These are phyloP conservation scores for Mycena rebaudengoi DNA, from an alignment of 768 basidiomycete species.

Conservation along the genomic window DNA sequence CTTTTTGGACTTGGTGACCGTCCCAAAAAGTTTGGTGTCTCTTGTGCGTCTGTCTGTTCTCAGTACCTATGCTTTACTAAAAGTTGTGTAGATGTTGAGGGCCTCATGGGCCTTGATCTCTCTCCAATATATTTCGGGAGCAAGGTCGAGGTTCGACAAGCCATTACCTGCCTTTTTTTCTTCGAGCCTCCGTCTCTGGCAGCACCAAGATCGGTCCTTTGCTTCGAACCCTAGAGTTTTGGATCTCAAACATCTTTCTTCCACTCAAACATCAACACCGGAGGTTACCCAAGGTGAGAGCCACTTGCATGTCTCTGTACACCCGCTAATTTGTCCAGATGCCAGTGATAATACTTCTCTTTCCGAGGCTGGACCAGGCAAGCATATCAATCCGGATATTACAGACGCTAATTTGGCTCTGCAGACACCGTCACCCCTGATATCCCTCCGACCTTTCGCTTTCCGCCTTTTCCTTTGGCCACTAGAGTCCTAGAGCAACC, in stretches of 20 bases:
- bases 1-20: neutral
- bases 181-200: slow-evolving; percentile 6
- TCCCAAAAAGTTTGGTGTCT: slow-evolving; percentile 16
- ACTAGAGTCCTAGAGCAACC: neutral
- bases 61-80: neutral
- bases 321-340: neutral
- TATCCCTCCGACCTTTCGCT: slow-evolving; percentile 9
- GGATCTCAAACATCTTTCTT: neutral
- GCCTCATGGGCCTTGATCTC: slow-evolving; percentile 44
- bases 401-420: neutral
- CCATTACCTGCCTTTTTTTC: slow-evolving; percentile 12
- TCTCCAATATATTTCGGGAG: slow-evolving; percentile 33
- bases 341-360: neutral
- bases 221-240: neutral
- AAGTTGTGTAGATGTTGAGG: slow-evolving; percentile 42
- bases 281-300: slow-evolving; percentile 6
- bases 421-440: slow-evolving; percentile 3
- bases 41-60: slow-evolving; percentile 8
- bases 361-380: slow-evolving; percentile 5
- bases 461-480: slow-evolving; percentile 22
- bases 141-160: slow-evolving; percentile 27
- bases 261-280: neutral
- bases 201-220: slow-evolving; percentile 15
- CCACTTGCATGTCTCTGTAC: neutral
- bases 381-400: neutral